Percentiles rank a stretch among this genome's conserved stretches.
Conservation (phyloP, 371 early-diverging fungal genomes). For the Polyrhizophydium stewartii region DNA sequence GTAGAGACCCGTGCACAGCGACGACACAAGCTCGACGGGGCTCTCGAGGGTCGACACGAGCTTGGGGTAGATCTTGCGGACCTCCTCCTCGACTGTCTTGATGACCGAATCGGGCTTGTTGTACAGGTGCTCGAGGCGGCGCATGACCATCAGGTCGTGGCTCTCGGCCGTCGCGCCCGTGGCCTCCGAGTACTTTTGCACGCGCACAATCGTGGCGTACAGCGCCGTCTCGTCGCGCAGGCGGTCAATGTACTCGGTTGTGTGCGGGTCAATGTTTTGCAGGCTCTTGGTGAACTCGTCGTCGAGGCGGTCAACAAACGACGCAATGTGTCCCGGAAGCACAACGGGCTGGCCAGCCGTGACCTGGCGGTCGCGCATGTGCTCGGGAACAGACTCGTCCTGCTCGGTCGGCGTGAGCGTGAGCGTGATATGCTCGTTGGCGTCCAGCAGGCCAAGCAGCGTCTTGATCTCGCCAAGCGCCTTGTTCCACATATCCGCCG, state of each 20-base stretch:
- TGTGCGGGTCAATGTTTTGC: conserved; percentile 93
- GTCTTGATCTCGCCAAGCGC: conserved; percentile 64
- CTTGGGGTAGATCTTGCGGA: conserved; percentile 23
- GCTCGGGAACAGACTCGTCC: conserved; percentile 11
- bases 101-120: conserved; percentile 77
- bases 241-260: conserved; percentile 92
- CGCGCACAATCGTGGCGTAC: conserved; percentile 82
- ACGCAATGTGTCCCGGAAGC: conserved; percentile 80
- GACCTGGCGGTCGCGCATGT: conserved; percentile 17
- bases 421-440: conserved; percentile 38
- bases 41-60: conserved; percentile 55
- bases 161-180: conserved; percentile 23
- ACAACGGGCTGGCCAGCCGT: conserved; percentile 43
- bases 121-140: conserved; percentile 93
- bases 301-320: conserved; percentile 90
- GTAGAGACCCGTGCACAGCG: conserved; percentile 85
- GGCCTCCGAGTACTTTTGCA: conserved; percentile 72
- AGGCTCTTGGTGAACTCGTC: conserved; percentile 95
- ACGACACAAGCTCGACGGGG: conserved; percentile 60
- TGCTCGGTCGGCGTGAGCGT: conserved; percentile 19
- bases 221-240: conserved; percentile 85
- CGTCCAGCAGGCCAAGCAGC: conserved; percentile 72
- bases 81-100: conserved; percentile 38
- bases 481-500: conserved; percentile 73
- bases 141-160: conserved; percentile 70